Conservation (phyloP, 2,329 filamentous ascomycete genomes). For the Trichoderma oligosporum region DNA sequence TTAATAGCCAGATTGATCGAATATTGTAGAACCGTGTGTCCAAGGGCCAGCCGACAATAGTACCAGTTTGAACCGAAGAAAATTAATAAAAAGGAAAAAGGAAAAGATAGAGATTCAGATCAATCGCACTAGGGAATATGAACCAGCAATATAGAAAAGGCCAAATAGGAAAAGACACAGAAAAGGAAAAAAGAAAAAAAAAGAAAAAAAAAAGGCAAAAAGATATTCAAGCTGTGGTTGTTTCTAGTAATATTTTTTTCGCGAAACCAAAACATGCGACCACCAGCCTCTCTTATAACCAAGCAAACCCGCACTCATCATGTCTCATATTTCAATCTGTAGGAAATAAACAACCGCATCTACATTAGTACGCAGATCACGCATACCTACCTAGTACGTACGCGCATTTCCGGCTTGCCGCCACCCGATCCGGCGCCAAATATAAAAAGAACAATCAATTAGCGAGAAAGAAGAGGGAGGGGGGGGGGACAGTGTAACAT, state of each 20-base stretch:
- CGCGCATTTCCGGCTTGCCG: constrained; percentile 3
- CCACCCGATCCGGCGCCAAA: constrained; percentile 9
- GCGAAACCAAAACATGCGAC: constrained; percentile 1
- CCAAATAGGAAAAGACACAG: constrained; percentile 24
- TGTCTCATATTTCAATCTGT: constrained; percentile 17
- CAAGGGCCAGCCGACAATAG: constrained; percentile 11
- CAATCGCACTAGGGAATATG: constrained; percentile 28
- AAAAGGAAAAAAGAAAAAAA: constrained; percentile 21
- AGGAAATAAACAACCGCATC: neutral
- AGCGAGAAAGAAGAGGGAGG: neutral
- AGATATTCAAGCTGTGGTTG: constrained; percentile 10
- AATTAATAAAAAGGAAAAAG: neutral
- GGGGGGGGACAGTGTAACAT: neutral
- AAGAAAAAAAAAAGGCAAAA: constrained; percentile 25
- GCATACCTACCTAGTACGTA: neutral
- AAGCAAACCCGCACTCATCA: neutral
- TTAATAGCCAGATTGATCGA: constrained; percentile 16
- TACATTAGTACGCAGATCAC: neutral
- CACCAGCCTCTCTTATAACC: constrained; percentile 17
- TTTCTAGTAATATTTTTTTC: neutral
- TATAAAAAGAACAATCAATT: neutral
- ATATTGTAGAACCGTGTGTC: constrained; percentile 14
- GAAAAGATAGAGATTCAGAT: constrained; percentile 22
- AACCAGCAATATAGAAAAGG: constrained; percentile 22
- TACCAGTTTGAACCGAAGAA: neutral